phyloP scores from a whole-genome alignment of 805 yeast species.

The Starmera quercuum region DNA sequence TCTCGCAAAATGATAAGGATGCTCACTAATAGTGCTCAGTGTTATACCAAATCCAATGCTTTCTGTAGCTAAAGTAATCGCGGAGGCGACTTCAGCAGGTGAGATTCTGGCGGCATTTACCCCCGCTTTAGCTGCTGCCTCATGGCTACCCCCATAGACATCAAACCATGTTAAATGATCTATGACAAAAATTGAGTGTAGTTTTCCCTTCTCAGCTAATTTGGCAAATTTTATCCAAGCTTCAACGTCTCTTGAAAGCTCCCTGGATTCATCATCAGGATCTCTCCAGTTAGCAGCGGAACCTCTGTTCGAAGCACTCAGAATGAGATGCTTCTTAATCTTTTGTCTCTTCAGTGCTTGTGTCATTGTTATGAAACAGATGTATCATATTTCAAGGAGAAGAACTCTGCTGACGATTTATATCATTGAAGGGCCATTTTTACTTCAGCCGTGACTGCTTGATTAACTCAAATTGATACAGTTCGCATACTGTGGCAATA shows the following conservation, averaged over 20 bases:
- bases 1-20: conserved; percentile 32
- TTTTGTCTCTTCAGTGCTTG: neutral
- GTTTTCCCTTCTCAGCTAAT: conserved; percentile 26
- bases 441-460: no score
- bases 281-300: neutral
- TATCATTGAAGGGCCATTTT: no score
- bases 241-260: conserved; percentile 19
- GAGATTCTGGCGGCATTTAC: conserved; percentile 27
- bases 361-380: neutral
- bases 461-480: no score
- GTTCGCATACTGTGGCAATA: no score
- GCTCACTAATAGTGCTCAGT: conserved; percentile 30
- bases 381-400: no score
- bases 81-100: conserved; percentile 28
- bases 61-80: conserved; percentile 31
- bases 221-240: conserved; percentile 31
- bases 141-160: conserved; percentile 24
- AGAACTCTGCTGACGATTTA: no score
- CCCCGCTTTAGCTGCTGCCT: conserved; percentile 22
- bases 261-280: conserved; percentile 25
- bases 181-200: conserved; percentile 29
- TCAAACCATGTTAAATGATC: conserved; percentile 31
- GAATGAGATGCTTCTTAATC: neutral
- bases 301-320: neutral
- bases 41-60: conserved; percentile 30